Conservation (phyloP, 2,329 filamentous ascomycete species). For the Alternaria infectoria region DNA sequence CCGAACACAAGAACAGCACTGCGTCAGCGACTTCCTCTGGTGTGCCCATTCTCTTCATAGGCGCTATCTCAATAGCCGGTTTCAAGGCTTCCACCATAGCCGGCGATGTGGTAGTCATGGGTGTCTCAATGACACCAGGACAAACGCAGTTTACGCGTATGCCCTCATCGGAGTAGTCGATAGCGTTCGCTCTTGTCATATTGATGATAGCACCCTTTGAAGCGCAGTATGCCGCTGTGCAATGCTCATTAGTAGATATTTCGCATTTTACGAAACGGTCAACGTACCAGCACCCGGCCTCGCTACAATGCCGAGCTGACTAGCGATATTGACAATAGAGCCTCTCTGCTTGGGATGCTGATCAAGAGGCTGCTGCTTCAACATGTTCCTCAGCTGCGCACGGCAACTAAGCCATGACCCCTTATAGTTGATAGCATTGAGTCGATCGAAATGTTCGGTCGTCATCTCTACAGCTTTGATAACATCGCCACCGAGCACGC, state of each 20-base stretch:
- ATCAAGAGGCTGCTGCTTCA: slow-evolving; percentile 58
- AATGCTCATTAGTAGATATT: not conserved
- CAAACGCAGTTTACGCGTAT: slow-evolving; percentile 68
- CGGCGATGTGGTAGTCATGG: slow-evolving; percentile 36
- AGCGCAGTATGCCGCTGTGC: slow-evolving; percentile 61
- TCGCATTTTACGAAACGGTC: not conserved
- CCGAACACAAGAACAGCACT: slow-evolving; percentile 59
- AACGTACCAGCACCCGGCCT: slow-evolving; percentile 31
- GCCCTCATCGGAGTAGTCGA: slow-evolving; percentile 57
- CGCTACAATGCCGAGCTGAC: slow-evolving; percentile 56
- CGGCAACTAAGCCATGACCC: slow-evolving; percentile 64
- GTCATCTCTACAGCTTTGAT: slow-evolving; percentile 56
- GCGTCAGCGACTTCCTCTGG: slow-evolving; percentile 63
- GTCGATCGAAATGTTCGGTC: slow-evolving; percentile 57
- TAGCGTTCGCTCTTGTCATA: slow-evolving; percentile 63
- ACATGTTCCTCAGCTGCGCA: slow-evolving; percentile 59
- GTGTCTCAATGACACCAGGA: slow-evolving; percentile 57
- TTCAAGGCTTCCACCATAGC: slow-evolving; percentile 41
- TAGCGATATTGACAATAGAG: slow-evolving; percentile 62
- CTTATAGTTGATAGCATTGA: slow-evolving; percentile 63
- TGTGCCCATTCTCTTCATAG: slow-evolving; percentile 56
- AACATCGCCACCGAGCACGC: slow-evolving; percentile 54
- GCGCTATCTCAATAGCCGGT: slow-evolving; percentile 53
- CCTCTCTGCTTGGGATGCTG: slow-evolving; percentile 44
- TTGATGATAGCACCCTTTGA: slow-evolving; percentile 66